Percentiles rank a stretch among this genome's conserved stretches.
These are phyloP conservation scores for Leccinum pellstonianum DNA, from an alignment of 768 basidiomycete species.

Conservation along the genomic window DNA sequence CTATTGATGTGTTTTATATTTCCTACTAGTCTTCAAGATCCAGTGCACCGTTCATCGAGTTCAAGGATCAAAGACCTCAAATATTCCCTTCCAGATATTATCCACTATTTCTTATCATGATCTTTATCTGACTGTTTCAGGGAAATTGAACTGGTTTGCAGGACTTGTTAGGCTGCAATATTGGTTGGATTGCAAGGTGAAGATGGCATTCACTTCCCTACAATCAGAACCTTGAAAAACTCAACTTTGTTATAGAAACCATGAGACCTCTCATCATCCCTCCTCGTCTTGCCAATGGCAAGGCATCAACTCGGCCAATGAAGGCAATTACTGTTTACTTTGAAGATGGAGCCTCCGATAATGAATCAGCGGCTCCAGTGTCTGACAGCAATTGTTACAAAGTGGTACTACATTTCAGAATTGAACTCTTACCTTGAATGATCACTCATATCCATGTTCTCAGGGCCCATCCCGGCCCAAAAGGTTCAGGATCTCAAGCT, in stretches of 20 bases:
- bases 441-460: too few species aligned
- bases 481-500: too few species aligned
- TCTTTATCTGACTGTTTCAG: neutral
- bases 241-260: neutral
- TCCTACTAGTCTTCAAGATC: too few species aligned
- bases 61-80: too few species aligned
- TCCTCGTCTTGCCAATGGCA: neutral
- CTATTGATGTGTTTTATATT: too few species aligned
- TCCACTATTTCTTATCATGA: constrained; percentile 1
- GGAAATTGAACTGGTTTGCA: neutral
- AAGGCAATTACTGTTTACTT: neutral
- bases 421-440: too few species aligned
- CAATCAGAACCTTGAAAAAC: neutral
- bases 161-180: neutral
- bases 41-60: too few species aligned
- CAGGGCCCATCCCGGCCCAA: too few species aligned
- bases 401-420: too few species aligned
- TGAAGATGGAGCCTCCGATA: neutral
- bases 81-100: neutral
- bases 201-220: neutral
- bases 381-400: too few species aligned
- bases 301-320: neutral
- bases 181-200: constrained; percentile 3
- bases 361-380: too few species aligned
- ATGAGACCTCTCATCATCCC: neutral